Conservation (phyloP, 768 basidiomycete genomes). For the Lentinus brumalis region DNA sequence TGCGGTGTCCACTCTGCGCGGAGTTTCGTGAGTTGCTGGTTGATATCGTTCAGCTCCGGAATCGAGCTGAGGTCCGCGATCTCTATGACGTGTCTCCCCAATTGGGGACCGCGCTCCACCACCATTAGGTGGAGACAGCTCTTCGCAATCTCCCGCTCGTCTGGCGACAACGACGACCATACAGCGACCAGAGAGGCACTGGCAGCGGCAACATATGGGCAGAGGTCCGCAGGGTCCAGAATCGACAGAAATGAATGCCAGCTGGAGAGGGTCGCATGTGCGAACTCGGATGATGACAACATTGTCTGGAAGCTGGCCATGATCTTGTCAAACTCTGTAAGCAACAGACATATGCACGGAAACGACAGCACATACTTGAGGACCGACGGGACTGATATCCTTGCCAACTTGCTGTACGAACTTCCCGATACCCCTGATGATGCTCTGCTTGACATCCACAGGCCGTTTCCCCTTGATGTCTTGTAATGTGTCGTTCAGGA, state of each 20-base stretch:
- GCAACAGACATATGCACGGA: neutral
- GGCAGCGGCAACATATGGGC: conserved; percentile 84
- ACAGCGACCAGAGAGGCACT: conserved; percentile 79
- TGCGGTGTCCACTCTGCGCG: conserved; percentile 55
- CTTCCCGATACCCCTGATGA: conserved; percentile 76
- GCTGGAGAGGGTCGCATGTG: conserved; percentile 74
- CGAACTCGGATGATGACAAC: conserved; percentile 72
- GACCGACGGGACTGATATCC: conserved; percentile 73
- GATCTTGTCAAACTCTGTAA: conserved; percentile 52
- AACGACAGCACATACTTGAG: conserved; percentile 61
- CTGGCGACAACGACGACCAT: conserved; percentile 66
- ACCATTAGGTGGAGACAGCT: conserved; percentile 71
- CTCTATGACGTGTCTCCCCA: conserved; percentile 66
- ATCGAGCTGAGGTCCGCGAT: conserved; percentile 79
- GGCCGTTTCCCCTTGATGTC: conserved; percentile 81
- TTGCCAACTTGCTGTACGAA: conserved; percentile 73
- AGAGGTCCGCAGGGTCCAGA: conserved; percentile 67
- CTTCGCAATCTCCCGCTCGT: conserved; percentile 54
- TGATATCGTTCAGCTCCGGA: conserved; percentile 56
- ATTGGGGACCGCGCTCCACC: conserved; percentile 55
- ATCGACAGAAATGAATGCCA: conserved; percentile 80
- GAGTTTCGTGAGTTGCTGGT: conserved; percentile 42
- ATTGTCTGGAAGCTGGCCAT: conserved; percentile 96
- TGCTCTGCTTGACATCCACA: conserved; percentile 66
- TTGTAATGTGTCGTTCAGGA: conserved; percentile 84